Percentiles rank a stretch among this genome's conserved stretches.
Evolutionary conservation across 345 rosid species (phyloP).

Genomic region (Populus deltoides): DNA sequence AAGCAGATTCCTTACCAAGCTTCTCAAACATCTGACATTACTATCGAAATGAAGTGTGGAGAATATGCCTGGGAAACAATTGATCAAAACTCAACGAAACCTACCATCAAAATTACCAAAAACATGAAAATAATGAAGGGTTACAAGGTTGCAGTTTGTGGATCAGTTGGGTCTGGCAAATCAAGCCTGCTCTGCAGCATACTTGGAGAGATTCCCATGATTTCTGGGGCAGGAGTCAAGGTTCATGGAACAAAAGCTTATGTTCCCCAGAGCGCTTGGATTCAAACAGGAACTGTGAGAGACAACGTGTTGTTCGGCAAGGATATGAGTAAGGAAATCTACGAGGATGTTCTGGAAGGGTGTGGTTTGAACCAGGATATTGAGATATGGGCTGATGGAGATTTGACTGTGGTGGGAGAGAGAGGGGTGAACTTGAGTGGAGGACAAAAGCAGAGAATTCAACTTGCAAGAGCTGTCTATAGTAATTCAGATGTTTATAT

Average conservation of each 20-base stretch:
- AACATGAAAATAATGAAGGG: slow-evolving; percentile 43
- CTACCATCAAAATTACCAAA: slow-evolving; percentile 34
- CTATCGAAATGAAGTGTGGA: slow-evolving; percentile 35
- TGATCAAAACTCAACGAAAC: slow-evolving; percentile 19
- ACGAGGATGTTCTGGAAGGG: slow-evolving; percentile 39
- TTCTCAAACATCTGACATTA: slow-evolving; percentile 7
- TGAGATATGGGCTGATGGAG: slow-evolving; percentile 34
- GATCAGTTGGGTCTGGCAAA: slow-evolving; percentile 75
- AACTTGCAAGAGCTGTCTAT: slow-evolving; percentile 72
- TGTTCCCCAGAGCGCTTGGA: slow-evolving; percentile 81
- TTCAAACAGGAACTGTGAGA: slow-evolving; percentile 64
- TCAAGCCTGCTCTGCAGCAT: slow-evolving; percentile 61
- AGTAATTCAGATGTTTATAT: slow-evolving; percentile 63
- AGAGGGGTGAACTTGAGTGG: slow-evolving; percentile 87
- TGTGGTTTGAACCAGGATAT: slow-evolving; percentile 64
- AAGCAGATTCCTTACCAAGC: background rate
- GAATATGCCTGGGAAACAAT: slow-evolving; percentile 51
- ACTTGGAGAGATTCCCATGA: slow-evolving; percentile 74
- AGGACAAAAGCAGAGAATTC: slow-evolving; percentile 83
- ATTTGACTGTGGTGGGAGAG: slow-evolving; percentile 69
- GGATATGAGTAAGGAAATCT: slow-evolving; percentile 31
- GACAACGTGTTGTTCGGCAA: slow-evolving; percentile 69
- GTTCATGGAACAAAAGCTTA: slow-evolving; percentile 59
- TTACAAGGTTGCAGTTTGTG: slow-evolving; percentile 63
- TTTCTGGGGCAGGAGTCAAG: slow-evolving; percentile 47